Evolutionary conservation across 352 stramenopile genomes (phyloP), one percentile per base, ranked within the genome.

Genomic region (Pythium periplocum): DNA sequence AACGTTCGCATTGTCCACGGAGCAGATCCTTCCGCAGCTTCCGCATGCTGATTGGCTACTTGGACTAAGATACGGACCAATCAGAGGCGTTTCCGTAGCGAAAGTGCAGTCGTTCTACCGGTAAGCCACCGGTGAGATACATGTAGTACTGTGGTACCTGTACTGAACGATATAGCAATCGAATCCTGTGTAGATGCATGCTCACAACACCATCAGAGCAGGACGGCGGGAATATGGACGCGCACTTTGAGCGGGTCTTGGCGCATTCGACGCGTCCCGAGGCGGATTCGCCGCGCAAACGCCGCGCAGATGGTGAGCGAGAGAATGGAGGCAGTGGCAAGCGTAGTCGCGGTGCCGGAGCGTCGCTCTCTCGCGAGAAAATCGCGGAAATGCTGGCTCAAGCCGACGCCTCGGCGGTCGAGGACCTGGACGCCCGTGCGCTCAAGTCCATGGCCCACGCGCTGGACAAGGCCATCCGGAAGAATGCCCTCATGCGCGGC

Each of bases 231-330:
- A 46, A 8, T 2, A 86, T 86, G 75, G 72, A 86, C 53, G 71
- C 62, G 53, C 72, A 86, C 70, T 86, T 86, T 50, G 70, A 81
- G 59, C 72, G 75, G 55, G 75, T 86, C 54, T 61, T 86, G 46
- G 61, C 68, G 61, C 51, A 57, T 59, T 7, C n/a, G 53, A 39
- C 35, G 49, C 54, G 34, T 17, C 40, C n/a, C 39, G 74, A 75
- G 63, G 43, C 9, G 9, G 43, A 48, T 48, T 30, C 69, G 66
- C 31, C 32, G 55, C 11, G 55, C 56, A 30, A 60, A 36, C 26
- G 54, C 51, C 37, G 30, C 5, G 45, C 44, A 7, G 52, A 60
- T 6, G 42, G 12, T 7, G 37, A 42, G 4, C 8, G 12, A 8
- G 45, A 59, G 3, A 33, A 50, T 0, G 37, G 39, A 11, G 30